Evolutionary conservation across 441 rosid genomes (phyloP), one percentile per base, ranked within the genome.

Genomic region (Populus tomentosa): DNA sequence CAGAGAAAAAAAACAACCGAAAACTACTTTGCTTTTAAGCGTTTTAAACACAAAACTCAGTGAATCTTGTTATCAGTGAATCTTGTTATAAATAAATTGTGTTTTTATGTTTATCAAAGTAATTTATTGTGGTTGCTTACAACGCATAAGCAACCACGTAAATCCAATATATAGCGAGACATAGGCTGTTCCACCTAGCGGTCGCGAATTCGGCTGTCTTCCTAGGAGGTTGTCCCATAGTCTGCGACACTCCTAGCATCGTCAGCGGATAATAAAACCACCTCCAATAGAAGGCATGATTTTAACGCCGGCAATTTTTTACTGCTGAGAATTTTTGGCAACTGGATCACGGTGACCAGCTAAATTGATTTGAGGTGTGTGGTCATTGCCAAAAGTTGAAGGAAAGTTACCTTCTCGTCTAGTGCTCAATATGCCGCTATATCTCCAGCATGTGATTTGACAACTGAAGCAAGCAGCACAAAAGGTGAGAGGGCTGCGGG

Each of bases 261-360:
- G 16, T 30, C 80, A 0, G 50, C 38, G 0, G 84, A 74, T 13
- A 80, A 38, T 3, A 85, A 72, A 16, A 7, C 28, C 78, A 3
- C 82, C 85, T 23, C 87, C 80, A 18, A 75, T 70, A 1, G 77
- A 85, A 38, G 80, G 87, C 77, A 80, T 10, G 9, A 80, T 75
- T 71, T 80, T 67, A 46, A 82, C 56, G 38, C 80, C 79, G 83
- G 75, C 82, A 74, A 11, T 30, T 10, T 10, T 11, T 70, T 28
- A 82, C 74, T 56, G n/a, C 78, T 2, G 67, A 72, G 18, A 70
- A n/a, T 10, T 59, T 6, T 28, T 50, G 6, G 67, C 80, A 76
- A 26, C 75, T 0, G 78, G 78, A 28, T 77, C 21, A 36, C 83
- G 75, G 46, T 75, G 85, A 33, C 85, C 80, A 0, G 78, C 82